phyloP scores from a whole-genome alignment of 2,329 filamentous ascomycete genomes.

The Trichoderma endophyticum region DNA sequence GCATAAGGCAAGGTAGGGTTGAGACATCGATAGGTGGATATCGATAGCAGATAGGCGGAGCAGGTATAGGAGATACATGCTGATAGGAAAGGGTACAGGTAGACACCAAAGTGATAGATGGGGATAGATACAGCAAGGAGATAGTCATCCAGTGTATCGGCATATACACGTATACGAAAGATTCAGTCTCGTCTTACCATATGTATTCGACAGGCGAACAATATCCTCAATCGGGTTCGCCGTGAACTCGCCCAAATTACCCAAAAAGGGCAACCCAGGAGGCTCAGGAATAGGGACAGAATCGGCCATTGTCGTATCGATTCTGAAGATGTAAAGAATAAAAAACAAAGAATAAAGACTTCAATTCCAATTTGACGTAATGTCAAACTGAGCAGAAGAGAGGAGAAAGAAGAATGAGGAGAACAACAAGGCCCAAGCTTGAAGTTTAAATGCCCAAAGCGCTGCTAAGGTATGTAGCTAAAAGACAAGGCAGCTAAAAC shows the following conservation, averaged over 20 bases:
- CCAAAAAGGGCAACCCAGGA: slow-evolving; percentile 60
- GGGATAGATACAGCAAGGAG: not conserved
- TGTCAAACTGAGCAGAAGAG: not conserved
- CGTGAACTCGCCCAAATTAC: slow-evolving; percentile 63
- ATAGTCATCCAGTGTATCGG: too few relatives aligned
- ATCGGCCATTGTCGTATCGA: slow-evolving; percentile 33
- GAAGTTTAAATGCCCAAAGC: not conserved
- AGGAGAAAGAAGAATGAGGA: not conserved
- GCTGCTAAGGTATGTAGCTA: not conserved
- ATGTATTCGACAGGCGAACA: slow-evolving; percentile 57
- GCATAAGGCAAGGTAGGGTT: not conserved
- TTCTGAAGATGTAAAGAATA: not conserved
- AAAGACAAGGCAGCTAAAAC: not conserved
- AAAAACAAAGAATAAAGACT: not conserved
- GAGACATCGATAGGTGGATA: not conserved
- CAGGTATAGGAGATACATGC: not conserved
- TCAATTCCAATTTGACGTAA: not conserved
- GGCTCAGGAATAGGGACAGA: slow-evolving; percentile 58
- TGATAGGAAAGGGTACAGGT: not conserved
- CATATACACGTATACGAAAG: not conserved
- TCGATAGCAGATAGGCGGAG: not conserved
- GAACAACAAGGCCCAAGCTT: not conserved
- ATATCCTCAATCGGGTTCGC: slow-evolving; percentile 55
- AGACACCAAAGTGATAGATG: not conserved
- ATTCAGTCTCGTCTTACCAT: slow-evolving; percentile 47